Base-by-base conservation (phyloP, 2,329 filamentous ascomycete genomes). In the Fusarium miscanthi region DNA sequence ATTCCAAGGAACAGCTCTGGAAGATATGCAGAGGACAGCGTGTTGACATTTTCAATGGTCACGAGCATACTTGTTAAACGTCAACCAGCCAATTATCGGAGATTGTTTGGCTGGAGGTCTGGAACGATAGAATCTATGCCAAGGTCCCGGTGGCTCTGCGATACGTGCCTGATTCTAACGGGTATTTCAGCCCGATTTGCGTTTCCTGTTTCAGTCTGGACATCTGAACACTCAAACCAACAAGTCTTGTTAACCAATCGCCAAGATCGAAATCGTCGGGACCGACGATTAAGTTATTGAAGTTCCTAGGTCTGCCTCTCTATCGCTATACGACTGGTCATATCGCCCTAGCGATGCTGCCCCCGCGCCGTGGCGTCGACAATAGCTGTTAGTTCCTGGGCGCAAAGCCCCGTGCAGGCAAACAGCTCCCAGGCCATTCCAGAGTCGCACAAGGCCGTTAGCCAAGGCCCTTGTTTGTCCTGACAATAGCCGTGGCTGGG, bases 41-140 rank as follows among this genome's bases (percentile, higher is more conserved):
- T 3, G 6, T 16, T 49, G 2, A 8, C 0, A 12, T 48, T 31
- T n/a, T 4, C 3, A 0, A 31, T 21, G 11, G 10, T 2, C 5
- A 17, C 0, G 4, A 23, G 46, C 16, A 31, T 27, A 27, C 14
- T 5, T 17, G 2, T 4, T 31, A 6, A 17, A 3, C 4, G 16
- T 17, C 7, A 6, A 17, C 17, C n/a, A 37, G 35, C 46, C 11
- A 51, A 30, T 30, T 17, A n/a, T 8, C 6, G 3, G 5, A 19
- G 13, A 13, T 3, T 0, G n/a, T 5, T 0, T 4, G 48, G n/a
- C 13, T 52, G 11, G 4, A 14, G 17, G 23, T 53, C 35, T 40
- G 8, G 51, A 53, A 23, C 25, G 7, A 27, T 23, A 7, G 0
- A n/a, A 30, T 30, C 25, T 41, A 21, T 27, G 19, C 23, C 23